phyloP scores from a whole-genome alignment of 2,329 filamentous ascomycete genomes.

The Aspergillus brunneoviolaceus region DNA sequence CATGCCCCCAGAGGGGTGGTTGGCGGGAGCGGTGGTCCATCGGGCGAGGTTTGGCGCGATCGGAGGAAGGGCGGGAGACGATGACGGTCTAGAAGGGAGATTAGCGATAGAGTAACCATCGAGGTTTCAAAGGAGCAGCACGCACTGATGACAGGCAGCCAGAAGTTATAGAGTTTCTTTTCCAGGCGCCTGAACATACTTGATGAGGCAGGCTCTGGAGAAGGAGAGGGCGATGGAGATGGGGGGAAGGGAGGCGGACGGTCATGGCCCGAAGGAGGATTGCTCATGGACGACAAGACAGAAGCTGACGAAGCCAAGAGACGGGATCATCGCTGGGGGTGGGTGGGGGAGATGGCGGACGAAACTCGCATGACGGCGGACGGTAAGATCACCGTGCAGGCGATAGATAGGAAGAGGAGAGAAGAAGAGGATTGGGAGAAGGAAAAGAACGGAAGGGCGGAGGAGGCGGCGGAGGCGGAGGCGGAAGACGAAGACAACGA shows the following conservation, averaged over 20 bases:
- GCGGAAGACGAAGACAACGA: too few relatives aligned
- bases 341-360: not conserved
- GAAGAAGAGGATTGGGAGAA: not conserved
- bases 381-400: not conserved
- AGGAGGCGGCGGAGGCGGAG: not conserved
- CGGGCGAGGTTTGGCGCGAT: slow-evolving; percentile 7
- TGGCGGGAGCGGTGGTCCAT: slow-evolving; percentile 6
- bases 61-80: slow-evolving; percentile 3
- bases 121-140: not conserved
- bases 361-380: slow-evolving; percentile 5
- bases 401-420: not conserved
- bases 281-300: slow-evolving; percentile 3
- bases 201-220: slow-evolving; percentile 17
- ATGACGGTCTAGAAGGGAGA: slow-evolving; percentile 10
- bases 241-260: not conserved
- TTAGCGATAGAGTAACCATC: not conserved
- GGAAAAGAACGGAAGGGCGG: not conserved
- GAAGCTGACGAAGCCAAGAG: not conserved
- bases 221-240: slow-evolving; percentile 7
- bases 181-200: slow-evolving; percentile 19
- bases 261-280: slow-evolving; percentile 4
- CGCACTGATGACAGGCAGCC: slow-evolving; percentile 15
- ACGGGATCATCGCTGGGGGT: slow-evolving; percentile 4
- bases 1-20: slow-evolving; percentile 20
- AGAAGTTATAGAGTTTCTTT: slow-evolving; percentile 16